A percentile compares a stretch with the other conserved stretches of the same genome.
Conservation (phyloP, 495 filamentous ascomycete genomes). For the Aspergillus funiculosus region DNA sequence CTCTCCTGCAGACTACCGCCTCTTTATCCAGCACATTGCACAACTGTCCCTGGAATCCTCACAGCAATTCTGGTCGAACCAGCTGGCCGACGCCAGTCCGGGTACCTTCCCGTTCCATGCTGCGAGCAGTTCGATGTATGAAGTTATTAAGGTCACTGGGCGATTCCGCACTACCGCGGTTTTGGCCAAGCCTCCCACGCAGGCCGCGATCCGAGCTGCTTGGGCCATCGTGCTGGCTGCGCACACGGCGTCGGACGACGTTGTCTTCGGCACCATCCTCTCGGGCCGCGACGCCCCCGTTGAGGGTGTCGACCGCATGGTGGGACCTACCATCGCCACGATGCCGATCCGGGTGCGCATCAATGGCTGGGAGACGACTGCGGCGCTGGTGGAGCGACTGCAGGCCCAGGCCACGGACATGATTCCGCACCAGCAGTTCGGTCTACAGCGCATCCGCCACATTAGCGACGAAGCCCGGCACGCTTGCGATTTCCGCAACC, state of each 20-base stretch:
- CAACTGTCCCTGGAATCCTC: too few species aligned
- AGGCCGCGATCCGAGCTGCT: conserved; percentile 44
- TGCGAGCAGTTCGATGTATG: too few species aligned
- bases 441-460: conserved; percentile 46
- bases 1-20: too few species aligned
- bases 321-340: conserved; percentile 36
- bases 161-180: too few species aligned
- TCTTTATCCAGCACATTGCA: too few species aligned
- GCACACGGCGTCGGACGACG: conserved; percentile 25
- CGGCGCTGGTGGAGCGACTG: neutral
- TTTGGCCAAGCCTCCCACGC: too few species aligned
- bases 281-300: conserved; percentile 31
- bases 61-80: too few species aligned
- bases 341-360: conserved; percentile 39
- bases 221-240: conserved; percentile 30
- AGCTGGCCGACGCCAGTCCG: too few species aligned
- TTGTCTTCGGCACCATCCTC: conserved; percentile 24
- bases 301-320: conserved; percentile 26
- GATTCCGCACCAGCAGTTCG: conserved; percentile 38
- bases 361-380: neutral
- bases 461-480: conserved; percentile 43
- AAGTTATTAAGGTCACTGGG: too few species aligned
- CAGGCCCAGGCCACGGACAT: conserved; percentile 26
- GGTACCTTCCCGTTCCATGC: too few species aligned
- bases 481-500: conserved; percentile 48